These are phyloP conservation scores for Cutaneotrichosporon cutaneum DNA, from an alignment of 1,284 basidiomycete genomes.

Conservation along the genomic window DNA sequence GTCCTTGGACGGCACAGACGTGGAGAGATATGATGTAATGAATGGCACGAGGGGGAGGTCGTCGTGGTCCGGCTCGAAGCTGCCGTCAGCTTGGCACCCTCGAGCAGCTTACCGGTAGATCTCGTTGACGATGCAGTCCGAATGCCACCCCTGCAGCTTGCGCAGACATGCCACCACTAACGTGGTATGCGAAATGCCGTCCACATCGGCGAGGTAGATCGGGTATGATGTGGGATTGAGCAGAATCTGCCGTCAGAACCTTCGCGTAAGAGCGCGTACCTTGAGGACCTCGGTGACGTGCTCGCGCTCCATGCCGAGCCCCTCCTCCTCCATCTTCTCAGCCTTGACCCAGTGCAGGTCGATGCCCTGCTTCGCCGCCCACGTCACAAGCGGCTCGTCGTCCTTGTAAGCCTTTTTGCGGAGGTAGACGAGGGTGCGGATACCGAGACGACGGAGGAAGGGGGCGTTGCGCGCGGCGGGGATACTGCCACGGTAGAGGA, in stretches of 20 bases:
- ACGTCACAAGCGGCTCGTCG: conserved; percentile 31
- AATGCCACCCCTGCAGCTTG: conserved; percentile 49
- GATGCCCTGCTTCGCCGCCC: conserved; percentile 32
- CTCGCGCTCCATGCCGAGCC: conserved; percentile 42
- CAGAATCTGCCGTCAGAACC: conserved; percentile 29
- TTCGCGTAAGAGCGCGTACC: conserved; percentile 27
- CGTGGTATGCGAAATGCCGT: conserved; percentile 49
- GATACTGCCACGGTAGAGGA: conserved; percentile 45
- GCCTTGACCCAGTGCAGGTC: conserved; percentile 44
- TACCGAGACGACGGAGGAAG: conserved; percentile 51
- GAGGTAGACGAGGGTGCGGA: conserved; percentile 61
- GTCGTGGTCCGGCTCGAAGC: conserved; percentile 48
- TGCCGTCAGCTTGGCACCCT: conserved; percentile 12
- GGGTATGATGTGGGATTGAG: conserved; percentile 42
- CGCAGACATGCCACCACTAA: conserved; percentile 45
- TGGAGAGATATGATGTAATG: conserved; percentile 39
- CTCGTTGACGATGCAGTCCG: conserved; percentile 44
- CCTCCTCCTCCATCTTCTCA: conserved; percentile 46
- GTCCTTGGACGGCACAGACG: conserved; percentile 17
- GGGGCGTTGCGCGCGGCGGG: conserved; percentile 42
- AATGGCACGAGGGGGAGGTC: conserved; percentile 44
- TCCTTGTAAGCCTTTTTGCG: conserved; percentile 54
- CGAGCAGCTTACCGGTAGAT: conserved; percentile 38
- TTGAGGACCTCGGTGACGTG: conserved; percentile 45
- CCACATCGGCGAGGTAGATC: conserved; percentile 45